Percentiles rank a stretch among this genome's conserved stretches.
Evolutionary conservation across 1,284 basidiomycete genomes (phyloP).

Genomic region (Clitocybe nebularis): DNA sequence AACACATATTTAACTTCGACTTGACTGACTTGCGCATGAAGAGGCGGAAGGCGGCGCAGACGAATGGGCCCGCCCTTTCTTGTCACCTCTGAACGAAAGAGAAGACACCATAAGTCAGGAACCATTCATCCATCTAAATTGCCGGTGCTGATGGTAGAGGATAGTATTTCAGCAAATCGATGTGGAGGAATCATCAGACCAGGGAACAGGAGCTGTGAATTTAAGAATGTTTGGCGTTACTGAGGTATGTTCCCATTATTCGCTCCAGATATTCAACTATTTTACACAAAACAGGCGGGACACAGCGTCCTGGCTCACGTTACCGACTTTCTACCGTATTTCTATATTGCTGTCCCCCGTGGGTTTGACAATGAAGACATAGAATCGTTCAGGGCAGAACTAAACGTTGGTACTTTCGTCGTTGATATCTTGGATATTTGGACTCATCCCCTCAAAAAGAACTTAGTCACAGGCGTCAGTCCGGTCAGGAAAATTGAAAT

Average conservation of each 20-base stretch:
- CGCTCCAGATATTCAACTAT: neutral
- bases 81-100: slow-evolving; percentile 54
- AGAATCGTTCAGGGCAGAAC: slow-evolving; percentile 56
- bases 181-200: slow-evolving; percentile 70
- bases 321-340: slow-evolving; percentile 84
- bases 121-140: neutral
- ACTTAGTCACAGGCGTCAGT: slow-evolving; percentile 18
- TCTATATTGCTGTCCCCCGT: slow-evolving; percentile 83
- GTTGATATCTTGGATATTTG: slow-evolving; percentile 1
- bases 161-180: slow-evolving; percentile 95
- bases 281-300: slow-evolving; percentile 50
- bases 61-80: slow-evolving; percentile 72
- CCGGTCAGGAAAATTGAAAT: slow-evolving; percentile 58
- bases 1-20: no score
- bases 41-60: slow-evolving; percentile 74
- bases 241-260: slow-evolving; percentile 43
- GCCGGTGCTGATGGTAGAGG: neutral
- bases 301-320: slow-evolving; percentile 86
- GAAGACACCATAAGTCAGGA: slow-evolving; percentile 59
- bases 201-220: slow-evolving; percentile 39
- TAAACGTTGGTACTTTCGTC: slow-evolving; percentile 63
- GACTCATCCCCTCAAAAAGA: slow-evolving; percentile 12
- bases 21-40: slow-evolving; percentile 23
- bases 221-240: slow-evolving; percentile 89
- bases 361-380: slow-evolving; percentile 75